A percentile compares a stretch with the other conserved stretches of the same genome.
Evolutionary conservation across 495 filamentous ascomycete species (phyloP).

Genomic region (Jackrogersella minutella): DNA sequence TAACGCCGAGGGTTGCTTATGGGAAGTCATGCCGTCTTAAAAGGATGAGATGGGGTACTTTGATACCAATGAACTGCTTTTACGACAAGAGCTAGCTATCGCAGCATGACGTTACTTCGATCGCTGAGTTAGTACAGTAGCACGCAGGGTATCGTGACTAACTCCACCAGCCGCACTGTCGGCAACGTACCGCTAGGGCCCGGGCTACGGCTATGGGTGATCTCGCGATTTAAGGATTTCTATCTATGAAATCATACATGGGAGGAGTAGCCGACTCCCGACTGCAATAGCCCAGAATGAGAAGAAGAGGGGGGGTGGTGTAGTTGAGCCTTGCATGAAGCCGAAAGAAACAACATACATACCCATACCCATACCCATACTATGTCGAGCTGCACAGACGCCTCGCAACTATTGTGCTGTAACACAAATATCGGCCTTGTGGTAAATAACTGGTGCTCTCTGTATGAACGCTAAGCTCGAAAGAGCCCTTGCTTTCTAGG

Average conservation of each 20-base stretch:
- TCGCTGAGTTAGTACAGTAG: conserved; percentile 30
- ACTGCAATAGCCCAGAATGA: conserved; percentile 29
- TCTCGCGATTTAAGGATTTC: conserved; percentile 21
- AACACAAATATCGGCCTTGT: conserved; percentile 44
- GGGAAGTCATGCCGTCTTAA: conserved; percentile 10
- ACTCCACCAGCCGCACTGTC: conserved; percentile 41
- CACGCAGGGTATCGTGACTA: conserved; percentile 10
- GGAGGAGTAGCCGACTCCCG: conserved; percentile 40
- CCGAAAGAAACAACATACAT: conserved; percentile 18
- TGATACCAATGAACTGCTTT: conserved; percentile 28
- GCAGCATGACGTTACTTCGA: conserved; percentile 41
- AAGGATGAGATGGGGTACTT: conserved; percentile 13
- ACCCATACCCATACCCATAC: too few species aligned
- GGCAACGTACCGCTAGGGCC: conserved; percentile 28
- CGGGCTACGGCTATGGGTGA: conserved; percentile 23
- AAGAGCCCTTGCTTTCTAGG: conserved; percentile 39
- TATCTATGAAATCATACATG: conserved; percentile 44
- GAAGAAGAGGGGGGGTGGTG: conserved; percentile 1
- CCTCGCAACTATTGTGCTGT: conserved; percentile 42
- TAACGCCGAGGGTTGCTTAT: conserved; percentile 34
- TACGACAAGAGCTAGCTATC: conserved; percentile 20
- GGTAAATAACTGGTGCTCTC: conserved; percentile 28
- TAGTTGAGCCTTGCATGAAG: conserved; percentile 42
- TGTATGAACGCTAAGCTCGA: conserved; percentile 41
- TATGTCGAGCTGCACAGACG: conserved; percentile 39